Percentiles rank a stretch among this genome's conserved stretches.
phyloP scores from a whole-genome alignment of 2,329 filamentous ascomycete genomes.

The Trichoderma brevicompactum region DNA sequence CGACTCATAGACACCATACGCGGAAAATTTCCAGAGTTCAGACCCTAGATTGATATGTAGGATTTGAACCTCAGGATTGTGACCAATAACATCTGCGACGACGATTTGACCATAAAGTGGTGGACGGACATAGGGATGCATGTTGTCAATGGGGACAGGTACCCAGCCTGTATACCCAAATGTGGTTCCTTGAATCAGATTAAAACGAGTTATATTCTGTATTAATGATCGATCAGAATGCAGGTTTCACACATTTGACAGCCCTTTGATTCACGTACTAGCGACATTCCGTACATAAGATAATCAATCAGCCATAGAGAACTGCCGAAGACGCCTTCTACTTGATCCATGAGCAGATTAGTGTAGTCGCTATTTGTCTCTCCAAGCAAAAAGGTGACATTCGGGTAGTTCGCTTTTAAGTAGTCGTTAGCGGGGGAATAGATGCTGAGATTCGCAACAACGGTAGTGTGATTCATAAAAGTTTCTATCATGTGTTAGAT shows the following conservation, averaged over 20 bases:
- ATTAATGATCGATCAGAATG: too few relatives aligned
- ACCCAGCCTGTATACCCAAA: conserved; percentile 20
- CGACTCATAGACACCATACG: conserved; percentile 13
- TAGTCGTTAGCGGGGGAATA: conserved; percentile 21
- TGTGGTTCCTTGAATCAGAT: conserved; percentile 12
- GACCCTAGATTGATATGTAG: background rate
- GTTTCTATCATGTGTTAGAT: background rate
- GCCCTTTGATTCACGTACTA: background rate
- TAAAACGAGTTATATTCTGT: conserved; percentile 12
- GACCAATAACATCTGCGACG: conserved; percentile 13
- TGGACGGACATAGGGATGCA: conserved; percentile 16
- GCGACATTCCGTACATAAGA: conserved; percentile 17
- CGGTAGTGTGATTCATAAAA: conserved; percentile 18
- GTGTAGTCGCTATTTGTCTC: conserved; percentile 22
- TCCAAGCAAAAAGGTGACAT: conserved; percentile 9
- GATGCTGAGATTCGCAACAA: conserved; percentile 20
- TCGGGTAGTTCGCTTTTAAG: conserved; percentile 2
- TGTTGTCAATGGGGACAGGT: conserved; percentile 7
- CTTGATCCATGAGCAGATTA: conserved; percentile 10
- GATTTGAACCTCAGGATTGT: conserved; percentile 8
- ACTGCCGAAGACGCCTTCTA: conserved; percentile 17
- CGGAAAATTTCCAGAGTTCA: conserved; percentile 5
- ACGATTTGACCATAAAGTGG: conserved; percentile 18
- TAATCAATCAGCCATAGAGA: conserved; percentile 12
- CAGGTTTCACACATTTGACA: too few relatives aligned